Conservation (phyloP, 2,329 filamentous ascomycete species). For the Penicillium italicum region DNA sequence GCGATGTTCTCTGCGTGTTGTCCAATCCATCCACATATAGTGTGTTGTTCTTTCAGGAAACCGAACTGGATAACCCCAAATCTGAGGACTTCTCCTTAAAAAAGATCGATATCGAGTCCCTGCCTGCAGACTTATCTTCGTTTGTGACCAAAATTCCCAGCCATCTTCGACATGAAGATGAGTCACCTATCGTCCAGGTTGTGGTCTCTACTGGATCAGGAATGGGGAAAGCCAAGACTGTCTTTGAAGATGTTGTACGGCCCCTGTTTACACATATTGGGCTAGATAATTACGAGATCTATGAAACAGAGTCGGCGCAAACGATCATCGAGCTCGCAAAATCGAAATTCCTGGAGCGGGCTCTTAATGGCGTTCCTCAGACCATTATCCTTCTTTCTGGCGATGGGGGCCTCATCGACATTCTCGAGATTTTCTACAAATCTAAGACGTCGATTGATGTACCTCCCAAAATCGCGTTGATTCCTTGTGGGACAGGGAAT, state of each 20-base stretch:
- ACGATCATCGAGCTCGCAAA: conserved; percentile 64
- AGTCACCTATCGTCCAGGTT: conserved; percentile 48
- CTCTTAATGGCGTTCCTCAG: conserved; percentile 49
- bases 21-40: conserved; percentile 10
- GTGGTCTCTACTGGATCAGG: conserved; percentile 67
- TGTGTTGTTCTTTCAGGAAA: conserved; percentile 24
- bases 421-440: conserved; percentile 64
- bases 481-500: conserved; percentile 53
- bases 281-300: conserved; percentile 50
- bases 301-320: conserved; percentile 60
- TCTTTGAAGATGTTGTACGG: conserved; percentile 55
- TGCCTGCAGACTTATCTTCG: conserved; percentile 15
- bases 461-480: conserved; percentile 55
- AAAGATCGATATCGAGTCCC: conserved; percentile 15
- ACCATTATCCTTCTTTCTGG: conserved; percentile 77
- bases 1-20: conserved; percentile 28
- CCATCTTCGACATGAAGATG: conserved; percentile 17
- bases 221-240: conserved; percentile 52
- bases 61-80: background rate
- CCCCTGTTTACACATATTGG: conserved; percentile 53
- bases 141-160: conserved; percentile 21
- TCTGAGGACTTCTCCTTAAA: conserved; percentile 9
- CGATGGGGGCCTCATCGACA: conserved; percentile 80
- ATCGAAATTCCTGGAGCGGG: conserved; percentile 47
- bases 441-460: conserved; percentile 24